These are phyloP conservation scores for Schizophyllum amplum DNA, from an alignment of 1,284 basidiomycete species.

Conservation along the genomic window DNA sequence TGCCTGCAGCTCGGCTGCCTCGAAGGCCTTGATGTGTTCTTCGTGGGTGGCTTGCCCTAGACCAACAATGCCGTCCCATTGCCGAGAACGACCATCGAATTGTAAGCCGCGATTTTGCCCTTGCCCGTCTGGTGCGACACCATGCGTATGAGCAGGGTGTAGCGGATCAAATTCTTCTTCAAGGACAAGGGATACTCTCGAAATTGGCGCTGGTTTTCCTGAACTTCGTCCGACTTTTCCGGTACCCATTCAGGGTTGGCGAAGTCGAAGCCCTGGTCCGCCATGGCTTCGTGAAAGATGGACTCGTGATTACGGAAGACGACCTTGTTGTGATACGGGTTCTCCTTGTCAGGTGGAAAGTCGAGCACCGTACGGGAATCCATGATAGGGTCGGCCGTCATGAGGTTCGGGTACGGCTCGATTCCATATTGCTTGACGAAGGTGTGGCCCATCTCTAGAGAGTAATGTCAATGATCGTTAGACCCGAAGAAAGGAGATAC, in stretches of 20 bases:
- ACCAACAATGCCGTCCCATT: conserved; percentile 87
- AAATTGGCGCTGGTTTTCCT: background rate
- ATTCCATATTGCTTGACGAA: background rate
- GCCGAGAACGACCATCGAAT: conserved; percentile 74
- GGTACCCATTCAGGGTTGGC: conserved; percentile 17
- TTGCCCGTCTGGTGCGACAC: conserved; percentile 83
- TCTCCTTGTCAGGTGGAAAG: conserved; percentile 40
- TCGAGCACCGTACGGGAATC: conserved; percentile 48
- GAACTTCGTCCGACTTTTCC: conserved; percentile 18
- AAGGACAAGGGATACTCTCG: conserved; percentile 7
- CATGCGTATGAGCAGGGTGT: conserved; percentile 27
- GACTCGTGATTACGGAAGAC: conserved; percentile 55
- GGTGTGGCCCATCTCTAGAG: background rate
- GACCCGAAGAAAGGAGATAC: background rate
- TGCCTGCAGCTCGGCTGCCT: conserved; percentile 55
- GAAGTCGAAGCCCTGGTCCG: conserved; percentile 21
- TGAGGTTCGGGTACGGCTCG: conserved; percentile 44
- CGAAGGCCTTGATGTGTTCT: conserved; percentile 3
- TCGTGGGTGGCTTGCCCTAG: conserved; percentile 80
- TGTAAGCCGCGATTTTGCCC: conserved; percentile 68
- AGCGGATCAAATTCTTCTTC: conserved; percentile 31
- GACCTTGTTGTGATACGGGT: conserved; percentile 48
- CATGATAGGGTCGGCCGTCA: conserved; percentile 48
- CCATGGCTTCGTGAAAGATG: conserved; percentile 33
- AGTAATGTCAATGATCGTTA: background rate